These are phyloP conservation scores for Pleurotus ostreatus DNA, from an alignment of 768 basidiomycete genomes.

Conservation along the genomic window DNA sequence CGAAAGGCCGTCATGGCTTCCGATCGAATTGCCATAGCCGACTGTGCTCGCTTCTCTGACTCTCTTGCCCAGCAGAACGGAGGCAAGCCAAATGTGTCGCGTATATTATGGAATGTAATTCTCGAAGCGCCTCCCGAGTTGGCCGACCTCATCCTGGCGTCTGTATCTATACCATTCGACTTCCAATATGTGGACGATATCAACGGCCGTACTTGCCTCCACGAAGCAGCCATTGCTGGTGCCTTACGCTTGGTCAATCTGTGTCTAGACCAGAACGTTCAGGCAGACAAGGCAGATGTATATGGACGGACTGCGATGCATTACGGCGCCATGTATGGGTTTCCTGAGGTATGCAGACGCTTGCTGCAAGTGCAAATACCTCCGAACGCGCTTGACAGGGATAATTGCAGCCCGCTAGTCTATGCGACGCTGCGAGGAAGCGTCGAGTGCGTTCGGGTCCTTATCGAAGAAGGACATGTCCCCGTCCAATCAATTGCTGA, in stretches of 20 bases:
- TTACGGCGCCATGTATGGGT: slow-evolving; percentile 94
- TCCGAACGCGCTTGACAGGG: slow-evolving; percentile 76
- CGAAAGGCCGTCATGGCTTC: slow-evolving; percentile 67
- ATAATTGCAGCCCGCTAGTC: slow-evolving; percentile 91
- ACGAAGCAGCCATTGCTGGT: slow-evolving; percentile 90
- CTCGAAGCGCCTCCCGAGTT: slow-evolving; percentile 75
- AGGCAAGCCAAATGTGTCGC: slow-evolving; percentile 67
- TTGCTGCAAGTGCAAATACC: slow-evolving; percentile 68
- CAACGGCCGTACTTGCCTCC: slow-evolving; percentile 90
- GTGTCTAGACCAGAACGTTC: slow-evolving; percentile 71
- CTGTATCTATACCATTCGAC: slow-evolving; percentile 70
- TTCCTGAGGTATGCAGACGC: slow-evolving; percentile 67
- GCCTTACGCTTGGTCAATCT: slow-evolving; percentile 70
- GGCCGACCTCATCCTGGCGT: slow-evolving; percentile 69
- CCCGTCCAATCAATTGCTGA: slow-evolving; percentile 53
- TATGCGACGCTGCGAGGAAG: slow-evolving; percentile 89
- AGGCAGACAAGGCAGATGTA: slow-evolving; percentile 73
- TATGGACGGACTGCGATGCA: slow-evolving; percentile 94
- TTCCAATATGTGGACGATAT: slow-evolving; percentile 95
- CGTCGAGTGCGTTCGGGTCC: slow-evolving; percentile 76
- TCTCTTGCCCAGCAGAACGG: slow-evolving; percentile 57
- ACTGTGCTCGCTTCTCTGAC: slow-evolving; percentile 70
- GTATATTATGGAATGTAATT: slow-evolving; percentile 94
- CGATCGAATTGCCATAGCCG: slow-evolving; percentile 57
- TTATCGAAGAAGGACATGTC: slow-evolving; percentile 71